Percentiles rank a stretch among this genome's conserved stretches.
phyloP scores from a whole-genome alignment of 139 green algal species.

The Volvox africanus region DNA sequence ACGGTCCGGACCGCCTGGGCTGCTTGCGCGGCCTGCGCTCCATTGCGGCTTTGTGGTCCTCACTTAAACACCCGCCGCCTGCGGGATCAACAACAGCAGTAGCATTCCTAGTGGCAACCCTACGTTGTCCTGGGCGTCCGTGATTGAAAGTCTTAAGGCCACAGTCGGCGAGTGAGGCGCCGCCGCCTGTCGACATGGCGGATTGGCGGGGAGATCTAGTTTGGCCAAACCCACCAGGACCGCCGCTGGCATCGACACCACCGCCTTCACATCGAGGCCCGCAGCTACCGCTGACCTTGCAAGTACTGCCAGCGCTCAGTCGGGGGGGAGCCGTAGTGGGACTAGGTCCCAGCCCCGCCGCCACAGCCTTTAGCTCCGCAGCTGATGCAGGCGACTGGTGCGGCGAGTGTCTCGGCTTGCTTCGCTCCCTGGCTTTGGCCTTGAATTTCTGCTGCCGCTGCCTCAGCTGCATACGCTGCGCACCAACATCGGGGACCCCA shows the following conservation, averaged over 20 bases:
- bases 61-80: not conserved
- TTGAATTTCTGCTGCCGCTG: too few species aligned
- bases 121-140: too few species aligned
- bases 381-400: not conserved
- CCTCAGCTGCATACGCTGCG: too few species aligned
- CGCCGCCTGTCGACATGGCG: too few species aligned
- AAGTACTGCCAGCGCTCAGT: not conserved
- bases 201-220: too few species aligned
- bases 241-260: not conserved
- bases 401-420: not conserved
- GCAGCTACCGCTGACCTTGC: too few species aligned
- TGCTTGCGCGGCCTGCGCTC: not conserved
- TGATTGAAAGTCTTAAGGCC: too few species aligned
- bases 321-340: not conserved
- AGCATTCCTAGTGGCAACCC: too few species aligned
- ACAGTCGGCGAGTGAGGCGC: too few species aligned
- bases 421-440: too few species aligned
- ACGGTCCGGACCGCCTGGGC: not conserved
- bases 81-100: not conserved
- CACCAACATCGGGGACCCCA: too few species aligned
- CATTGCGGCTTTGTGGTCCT: not conserved
- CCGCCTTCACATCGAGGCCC: not conserved
- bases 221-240: not conserved
- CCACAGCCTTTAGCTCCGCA: not conserved
- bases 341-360: not conserved